phyloP scores from a whole-genome alignment of 2,329 filamentous ascomycete species.

The Pseudogymnoascus sp. region DNA sequence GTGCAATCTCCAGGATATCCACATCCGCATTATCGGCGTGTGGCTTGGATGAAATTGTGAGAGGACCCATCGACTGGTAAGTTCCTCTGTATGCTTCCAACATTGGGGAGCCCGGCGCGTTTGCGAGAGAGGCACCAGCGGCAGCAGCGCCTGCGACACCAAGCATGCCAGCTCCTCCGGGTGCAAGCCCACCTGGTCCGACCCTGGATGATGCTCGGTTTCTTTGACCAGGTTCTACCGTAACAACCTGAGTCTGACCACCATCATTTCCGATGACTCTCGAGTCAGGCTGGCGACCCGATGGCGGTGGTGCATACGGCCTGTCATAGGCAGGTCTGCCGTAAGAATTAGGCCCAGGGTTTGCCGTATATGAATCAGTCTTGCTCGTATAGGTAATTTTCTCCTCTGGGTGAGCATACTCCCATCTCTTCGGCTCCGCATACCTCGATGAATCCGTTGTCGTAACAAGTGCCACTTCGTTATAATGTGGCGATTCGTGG shows the following conservation, averaged over 20 bases:
- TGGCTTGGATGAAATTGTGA: constrained; percentile 45
- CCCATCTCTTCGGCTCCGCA: constrained; percentile 28
- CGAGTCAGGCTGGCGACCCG: constrained; percentile 14
- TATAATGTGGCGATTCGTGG: not conserved
- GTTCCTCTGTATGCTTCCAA: constrained; percentile 89
- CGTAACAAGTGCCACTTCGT: not conserved
- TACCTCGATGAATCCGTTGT: constrained; percentile 18
- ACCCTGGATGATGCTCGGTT: constrained; percentile 22
- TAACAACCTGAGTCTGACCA: constrained; percentile 21
- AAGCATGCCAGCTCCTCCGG: constrained; percentile 23
- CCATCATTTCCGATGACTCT: constrained; percentile 16
- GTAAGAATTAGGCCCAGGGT: constrained; percentile 9
- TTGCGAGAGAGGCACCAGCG: constrained; percentile 36
- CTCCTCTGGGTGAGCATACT: constrained; percentile 33
- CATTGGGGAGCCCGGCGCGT: constrained; percentile 69
- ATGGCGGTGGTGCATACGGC: not conserved
- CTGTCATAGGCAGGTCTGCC: not conserved
- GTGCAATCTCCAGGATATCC: constrained; percentile 35
- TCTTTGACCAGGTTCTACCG: constrained; percentile 24
- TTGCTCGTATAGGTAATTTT: constrained; percentile 28
- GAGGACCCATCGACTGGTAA: constrained; percentile 83
- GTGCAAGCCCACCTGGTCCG: constrained; percentile 19
- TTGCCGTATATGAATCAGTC: constrained; percentile 22
- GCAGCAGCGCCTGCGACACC: constrained; percentile 25
- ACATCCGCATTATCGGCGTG: constrained; percentile 40